Evolutionary conservation across 2,329 filamentous ascomycete species (phyloP).

Genomic region (Paecilomyces dactylethromorphus): DNA sequence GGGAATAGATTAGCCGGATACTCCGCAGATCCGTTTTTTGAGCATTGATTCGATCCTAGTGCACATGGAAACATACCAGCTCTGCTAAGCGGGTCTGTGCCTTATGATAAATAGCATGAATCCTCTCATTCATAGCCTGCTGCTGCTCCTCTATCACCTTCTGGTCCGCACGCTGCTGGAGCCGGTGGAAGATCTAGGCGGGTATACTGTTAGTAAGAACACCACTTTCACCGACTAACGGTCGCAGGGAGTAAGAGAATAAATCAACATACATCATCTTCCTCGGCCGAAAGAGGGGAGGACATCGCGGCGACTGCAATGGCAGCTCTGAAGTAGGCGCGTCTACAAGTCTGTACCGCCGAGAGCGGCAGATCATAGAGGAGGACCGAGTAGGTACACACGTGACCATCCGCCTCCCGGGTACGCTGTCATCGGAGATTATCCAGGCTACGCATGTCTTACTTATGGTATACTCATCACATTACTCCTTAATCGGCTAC

Average conservation of each 20-base stretch:
- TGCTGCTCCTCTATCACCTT: slow-evolving; percentile 54
- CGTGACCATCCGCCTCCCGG: neutral
- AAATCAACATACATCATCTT: slow-evolving; percentile 31
- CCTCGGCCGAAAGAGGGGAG: slow-evolving; percentile 34
- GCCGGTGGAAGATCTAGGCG: slow-evolving; percentile 27
- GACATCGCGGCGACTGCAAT: slow-evolving; percentile 37
- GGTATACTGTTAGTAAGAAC: slow-evolving; percentile 7
- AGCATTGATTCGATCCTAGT: slow-evolving; percentile 1
- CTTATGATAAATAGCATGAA: slow-evolving; percentile 53
- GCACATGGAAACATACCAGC: slow-evolving; percentile 45
- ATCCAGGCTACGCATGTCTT: neutral
- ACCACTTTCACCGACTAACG: neutral
- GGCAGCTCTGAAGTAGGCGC: slow-evolving; percentile 10
- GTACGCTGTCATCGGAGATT: neutral
- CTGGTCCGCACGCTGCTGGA: slow-evolving; percentile 49
- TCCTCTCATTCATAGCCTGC: slow-evolving; percentile 53
- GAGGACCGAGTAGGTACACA: neutral
- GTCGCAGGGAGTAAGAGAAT: neutral
- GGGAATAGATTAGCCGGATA: slow-evolving; percentile 9
- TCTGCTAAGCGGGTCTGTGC: slow-evolving; percentile 59
- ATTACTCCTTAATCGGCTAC: neutral
- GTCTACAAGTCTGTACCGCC: neutral
- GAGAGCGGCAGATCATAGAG: neutral
- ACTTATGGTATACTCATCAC: neutral
- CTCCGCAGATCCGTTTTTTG: slow-evolving; percentile 3